These are phyloP conservation scores for Ophiostoma angusticollis DNA, from an alignment of 2,329 filamentous ascomycete genomes.

Conservation along the genomic window DNA sequence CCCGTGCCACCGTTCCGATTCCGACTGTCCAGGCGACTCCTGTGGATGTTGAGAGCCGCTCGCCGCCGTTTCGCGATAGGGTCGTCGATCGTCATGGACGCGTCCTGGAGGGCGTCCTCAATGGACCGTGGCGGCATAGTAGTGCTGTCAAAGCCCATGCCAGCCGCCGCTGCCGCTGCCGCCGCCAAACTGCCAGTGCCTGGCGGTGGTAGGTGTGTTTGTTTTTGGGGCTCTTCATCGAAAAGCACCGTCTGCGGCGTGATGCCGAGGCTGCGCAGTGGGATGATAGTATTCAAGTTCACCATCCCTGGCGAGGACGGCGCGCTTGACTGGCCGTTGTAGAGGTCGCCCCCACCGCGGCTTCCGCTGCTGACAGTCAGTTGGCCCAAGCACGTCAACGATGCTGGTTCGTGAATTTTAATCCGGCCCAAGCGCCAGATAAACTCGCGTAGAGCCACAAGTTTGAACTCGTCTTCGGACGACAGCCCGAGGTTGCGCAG, in stretches of 20 bases:
- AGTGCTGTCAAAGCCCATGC: slow-evolving; percentile 19
- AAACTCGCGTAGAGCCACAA: slow-evolving; percentile 76
- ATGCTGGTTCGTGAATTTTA: slow-evolving; percentile 41
- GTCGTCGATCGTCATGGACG: slow-evolving; percentile 76
- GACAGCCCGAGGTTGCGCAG: slow-evolving; percentile 73
- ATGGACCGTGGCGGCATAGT: slow-evolving; percentile 58
- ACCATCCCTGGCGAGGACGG: slow-evolving; percentile 15
- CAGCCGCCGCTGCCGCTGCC: slow-evolving; percentile 19
- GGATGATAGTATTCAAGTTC: slow-evolving; percentile 57
- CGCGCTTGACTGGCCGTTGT: neutral
- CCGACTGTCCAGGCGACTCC: slow-evolving; percentile 28
- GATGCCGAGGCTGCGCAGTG: slow-evolving; percentile 61
- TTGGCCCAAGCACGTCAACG: too few relatives aligned
- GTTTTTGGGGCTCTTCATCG: slow-evolving; percentile 54
- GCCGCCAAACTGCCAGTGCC: slow-evolving; percentile 12
- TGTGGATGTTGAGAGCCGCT: slow-evolving; percentile 38
- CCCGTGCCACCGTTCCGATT: slow-evolving; percentile 8
- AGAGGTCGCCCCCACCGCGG: neutral
- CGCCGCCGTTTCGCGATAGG: slow-evolving; percentile 41
- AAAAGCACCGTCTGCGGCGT: slow-evolving; percentile 87
- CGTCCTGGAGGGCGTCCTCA: slow-evolving; percentile 79
- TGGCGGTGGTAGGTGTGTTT: slow-evolving; percentile 21
- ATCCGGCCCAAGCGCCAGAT: slow-evolving; percentile 75
- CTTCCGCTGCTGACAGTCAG: too few relatives aligned
- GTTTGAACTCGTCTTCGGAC: slow-evolving; percentile 76